Base-by-base conservation (phyloP, 2,329 filamentous ascomycete species). In the Ophiostoma novo-ulmi region DNA sequence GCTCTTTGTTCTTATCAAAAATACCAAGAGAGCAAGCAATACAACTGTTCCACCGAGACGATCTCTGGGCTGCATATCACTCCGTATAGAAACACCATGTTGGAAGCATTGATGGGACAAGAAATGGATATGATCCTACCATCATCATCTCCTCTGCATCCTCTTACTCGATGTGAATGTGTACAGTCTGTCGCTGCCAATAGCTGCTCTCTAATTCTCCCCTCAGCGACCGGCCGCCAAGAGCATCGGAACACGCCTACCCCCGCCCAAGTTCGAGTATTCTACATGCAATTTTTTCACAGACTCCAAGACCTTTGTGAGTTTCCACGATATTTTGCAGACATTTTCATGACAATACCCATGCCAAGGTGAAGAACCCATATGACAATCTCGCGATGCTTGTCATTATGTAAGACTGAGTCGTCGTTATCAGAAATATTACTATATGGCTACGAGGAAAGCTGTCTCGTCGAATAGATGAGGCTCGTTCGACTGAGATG, bases 381-480 rank as follows among this genome's bases (percentile, higher is more conserved):
- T 26, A 58, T 13, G n/a, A 22, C 52, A 26, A 58, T 58, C 6
- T 58, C 52, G 22, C 22, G 14, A 17, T 13, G 52, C n/a, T 58
- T 58, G n/a, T 26, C 52, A 58, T 58, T 58, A 58, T 58, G 52
- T 58, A 58, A 58, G 22, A 26, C n/a, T 58, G 52, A 58, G 52
- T 58, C 52, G 52, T 58, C 22, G 26, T 26, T 58, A 26, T 26
- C 10, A 11, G 11, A 58, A 10, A 13, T 26, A 1, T 58, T 22
- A 58, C 52, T 17, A 22, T 3, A 58, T 58, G n/a, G n/a, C n/a
- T 22, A 10, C n/a, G 6, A n/a, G 44, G n/a, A 58, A 0, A 1
- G 14, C 17, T 4, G 52, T 1, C 44, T 48, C 17, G 17, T 20
- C 44, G 17, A 48, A n/a, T 48, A 7, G 17, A 20, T n/a, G 6